Base-by-base conservation (phyloP, 2,329 filamentous ascomycete genomes). In the Colletotrichum lupini region DNA sequence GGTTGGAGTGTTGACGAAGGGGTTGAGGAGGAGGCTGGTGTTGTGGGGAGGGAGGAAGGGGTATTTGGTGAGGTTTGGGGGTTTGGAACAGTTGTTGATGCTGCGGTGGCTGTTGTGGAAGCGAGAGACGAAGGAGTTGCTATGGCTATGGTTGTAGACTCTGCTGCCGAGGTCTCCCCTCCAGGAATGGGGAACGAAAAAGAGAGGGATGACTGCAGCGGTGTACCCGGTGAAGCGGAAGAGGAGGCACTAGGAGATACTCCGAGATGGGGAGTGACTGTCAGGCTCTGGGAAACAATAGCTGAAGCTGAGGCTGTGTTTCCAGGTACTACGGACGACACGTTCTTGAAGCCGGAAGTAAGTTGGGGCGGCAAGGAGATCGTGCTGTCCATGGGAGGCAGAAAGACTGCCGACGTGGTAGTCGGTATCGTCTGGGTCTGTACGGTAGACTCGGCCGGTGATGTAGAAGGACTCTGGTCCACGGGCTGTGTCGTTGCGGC, bases 381-480 rank as follows among this genome's bases (percentile, higher is more conserved):
- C 19, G 65, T 73, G 59, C 65, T 75, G 19, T 60, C 69, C 2
- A 62, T 62, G 3, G 72, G 73, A 46, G 68, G 68, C 7, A 62
- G 42, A 30, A 62, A 46, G 4, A 55, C 49, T 12, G 59, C 53
- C 2, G 73, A 53, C 26, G 35, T 59, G 11, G 68, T 49, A 8
- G 59, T 56, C 9, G n/a, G 35, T n/a, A 52, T 52, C 3, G 28
- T 52, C 30, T 35, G 60, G 7, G 68, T 46, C 5, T 42, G 14
- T n/a, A 30, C 5, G 1, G 56, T 56, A 24, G 68, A 65, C n/a
- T 59, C 37, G 12, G 46, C 28, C 11, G 57, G 14, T 28, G 62
- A 30, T 6, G 67, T 49, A 8, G 64, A 61, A 49, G 49, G 56
- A 22, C 37, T 37, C n/a, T 9, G 62, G 14, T 26, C n/a, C 19